A percentile compares a stretch with the other conserved stretches of the same genome.
Conservation (phyloP, 164 flowering plant genomes). For the Brasenia schreberi region DNA sequence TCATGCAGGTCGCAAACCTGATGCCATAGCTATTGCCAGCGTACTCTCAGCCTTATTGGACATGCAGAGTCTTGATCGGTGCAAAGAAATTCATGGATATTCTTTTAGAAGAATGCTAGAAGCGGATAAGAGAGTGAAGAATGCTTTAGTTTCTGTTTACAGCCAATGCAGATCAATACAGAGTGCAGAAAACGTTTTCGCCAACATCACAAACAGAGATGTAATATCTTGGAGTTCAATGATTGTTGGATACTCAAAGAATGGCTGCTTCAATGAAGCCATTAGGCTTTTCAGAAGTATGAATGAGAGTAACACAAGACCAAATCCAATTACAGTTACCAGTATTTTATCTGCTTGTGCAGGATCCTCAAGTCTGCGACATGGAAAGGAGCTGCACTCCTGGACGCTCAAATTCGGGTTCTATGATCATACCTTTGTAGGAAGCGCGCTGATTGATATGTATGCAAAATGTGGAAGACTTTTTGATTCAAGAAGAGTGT, state of each 20-base stretch:
- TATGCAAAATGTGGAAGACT: constrained; percentile 20
- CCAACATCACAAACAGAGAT: constrained; percentile 6
- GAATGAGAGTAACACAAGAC: constrained; percentile 10
- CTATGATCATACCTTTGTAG: constrained; percentile 16
- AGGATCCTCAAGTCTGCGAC: constrained; percentile 9
- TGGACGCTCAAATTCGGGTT: constrained; percentile 14
- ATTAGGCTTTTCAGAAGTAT: constrained; percentile 13
- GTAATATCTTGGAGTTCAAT: constrained; percentile 28
- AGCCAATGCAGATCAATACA: constrained; percentile 7
- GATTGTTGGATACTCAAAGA: constrained; percentile 18
- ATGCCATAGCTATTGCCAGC: constrained; percentile 14
- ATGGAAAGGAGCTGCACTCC: constrained; percentile 18
- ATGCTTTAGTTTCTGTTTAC: constrained; percentile 20
- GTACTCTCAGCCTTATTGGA: constrained; percentile 18
- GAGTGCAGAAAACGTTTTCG: constrained; percentile 9
- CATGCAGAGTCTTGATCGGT: constrained; percentile 5
- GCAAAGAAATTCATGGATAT: constrained; percentile 22
- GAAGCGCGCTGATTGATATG: constrained; percentile 24
- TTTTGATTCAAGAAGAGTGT: constrained; percentile 12
- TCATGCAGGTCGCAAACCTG: constrained; percentile 12
- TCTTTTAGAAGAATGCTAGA: constrained; percentile 14
- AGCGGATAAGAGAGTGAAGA: constrained; percentile 18
- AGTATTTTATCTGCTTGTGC: constrained; percentile 20
- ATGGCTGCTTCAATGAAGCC: constrained; percentile 13
- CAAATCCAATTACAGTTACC: constrained; percentile 17